A percentile compares a stretch with the other conserved stretches of the same genome.
Evolutionary conservation across 495 filamentous ascomycete genomes (phyloP).

Genomic region (Daldinia vernicosa): DNA sequence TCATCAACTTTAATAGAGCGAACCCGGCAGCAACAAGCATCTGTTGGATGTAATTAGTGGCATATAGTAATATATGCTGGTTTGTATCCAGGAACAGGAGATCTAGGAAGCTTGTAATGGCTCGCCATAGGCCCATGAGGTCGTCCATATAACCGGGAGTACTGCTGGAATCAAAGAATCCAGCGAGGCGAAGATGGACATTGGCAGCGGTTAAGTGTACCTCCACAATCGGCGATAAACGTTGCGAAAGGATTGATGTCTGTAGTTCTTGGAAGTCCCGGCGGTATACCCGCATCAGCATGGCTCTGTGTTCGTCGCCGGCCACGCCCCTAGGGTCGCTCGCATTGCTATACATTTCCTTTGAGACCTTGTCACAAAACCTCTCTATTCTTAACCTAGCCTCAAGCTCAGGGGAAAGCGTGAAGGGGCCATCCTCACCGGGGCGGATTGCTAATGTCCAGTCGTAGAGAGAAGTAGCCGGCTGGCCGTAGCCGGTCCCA

Average conservation of each 20-base stretch:
- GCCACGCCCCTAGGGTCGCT: conserved; percentile 78
- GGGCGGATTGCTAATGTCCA: conserved; percentile 77
- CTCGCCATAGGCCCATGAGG: conserved; percentile 78
- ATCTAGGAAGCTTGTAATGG: conserved; percentile 79
- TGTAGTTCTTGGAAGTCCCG: conserved; percentile 65
- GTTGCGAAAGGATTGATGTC: conserved; percentile 59
- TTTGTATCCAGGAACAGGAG: conserved; percentile 62
- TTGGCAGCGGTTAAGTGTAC: conserved; percentile 81
- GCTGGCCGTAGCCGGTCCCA: conserved; percentile 90
- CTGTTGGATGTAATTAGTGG: conserved; percentile 88
- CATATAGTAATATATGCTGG: conserved; percentile 68
- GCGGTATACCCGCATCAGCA: conserved; percentile 68
- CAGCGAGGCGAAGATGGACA: conserved; percentile 84
- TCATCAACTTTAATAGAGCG: conserved; percentile 83
- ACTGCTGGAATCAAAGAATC: conserved; percentile 85
- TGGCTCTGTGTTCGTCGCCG: conserved; percentile 72
- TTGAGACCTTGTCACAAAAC: conserved; percentile 87
- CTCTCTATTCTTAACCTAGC: conserved; percentile 79
- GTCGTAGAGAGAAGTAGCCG: conserved; percentile 87
- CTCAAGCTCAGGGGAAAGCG: conserved; percentile 71
- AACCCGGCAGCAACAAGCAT: conserved; percentile 92
- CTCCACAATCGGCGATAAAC: conserved; percentile 66
- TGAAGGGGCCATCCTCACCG: conserved; percentile 70
- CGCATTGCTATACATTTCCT: conserved; percentile 81
- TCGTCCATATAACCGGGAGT: conserved; percentile 79